Percentiles rank a stretch among this genome's conserved stretches.
phyloP scores from a whole-genome alignment of 495 filamentous ascomycete species.

The Penicillium waksmanii region DNA sequence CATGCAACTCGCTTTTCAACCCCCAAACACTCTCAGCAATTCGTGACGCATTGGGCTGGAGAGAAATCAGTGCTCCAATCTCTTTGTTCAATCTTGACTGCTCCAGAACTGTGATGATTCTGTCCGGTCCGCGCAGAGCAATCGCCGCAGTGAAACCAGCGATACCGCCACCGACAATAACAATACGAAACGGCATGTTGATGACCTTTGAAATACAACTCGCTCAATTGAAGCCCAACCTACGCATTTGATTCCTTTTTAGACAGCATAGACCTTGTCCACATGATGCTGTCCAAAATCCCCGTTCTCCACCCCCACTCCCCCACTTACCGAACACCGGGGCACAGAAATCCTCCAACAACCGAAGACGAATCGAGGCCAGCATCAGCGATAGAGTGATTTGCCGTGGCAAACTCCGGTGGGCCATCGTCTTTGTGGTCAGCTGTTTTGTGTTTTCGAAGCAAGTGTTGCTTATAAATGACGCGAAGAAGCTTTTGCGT shows the following conservation, averaged over 20 bases:
- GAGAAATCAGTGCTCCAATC: conserved; percentile 35
- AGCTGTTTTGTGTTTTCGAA: neutral
- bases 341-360: neutral
- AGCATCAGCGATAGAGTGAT: neutral
- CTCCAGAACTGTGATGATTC: conserved; percentile 31
- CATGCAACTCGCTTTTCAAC: conserved; percentile 14
- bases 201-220: neutral
- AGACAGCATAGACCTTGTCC: neutral
- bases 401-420: neutral
- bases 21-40: conserved; percentile 30
- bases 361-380: neutral
- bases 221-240: neutral
- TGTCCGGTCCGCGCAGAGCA: conserved; percentile 28
- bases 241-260: neutral
- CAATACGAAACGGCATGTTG: conserved; percentile 21
- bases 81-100: conserved; percentile 34
- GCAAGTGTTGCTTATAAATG: neutral
- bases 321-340: conserved; percentile 5
- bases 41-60: conserved; percentile 36
- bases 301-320: conserved; percentile 1
- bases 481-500: neutral
- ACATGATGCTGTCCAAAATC: neutral
- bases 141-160: conserved; percentile 30
- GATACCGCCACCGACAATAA: conserved; percentile 25
- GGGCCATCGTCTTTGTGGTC: neutral